phyloP scores from a whole-genome alignment of 2,329 filamentous ascomycete species.

The Aspergillus sojae region DNA sequence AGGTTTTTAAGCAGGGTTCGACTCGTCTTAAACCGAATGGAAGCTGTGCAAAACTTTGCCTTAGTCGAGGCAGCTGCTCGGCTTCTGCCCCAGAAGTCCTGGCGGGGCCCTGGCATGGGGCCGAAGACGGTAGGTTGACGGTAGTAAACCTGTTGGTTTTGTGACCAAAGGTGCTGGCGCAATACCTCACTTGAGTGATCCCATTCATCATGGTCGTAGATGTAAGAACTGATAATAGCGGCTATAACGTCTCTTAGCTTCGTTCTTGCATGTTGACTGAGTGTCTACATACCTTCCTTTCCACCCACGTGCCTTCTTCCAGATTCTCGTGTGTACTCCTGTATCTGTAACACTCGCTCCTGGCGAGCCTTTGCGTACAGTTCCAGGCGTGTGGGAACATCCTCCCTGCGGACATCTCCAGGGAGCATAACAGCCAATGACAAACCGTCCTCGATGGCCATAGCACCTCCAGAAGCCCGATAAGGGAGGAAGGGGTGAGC shows the following conservation, averaged over 20 bases:
- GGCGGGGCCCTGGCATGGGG: constrained; percentile 51
- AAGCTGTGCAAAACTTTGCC: constrained; percentile 49
- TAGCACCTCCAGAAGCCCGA: constrained; percentile 63
- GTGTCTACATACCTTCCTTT: constrained; percentile 17
- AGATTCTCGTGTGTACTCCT: constrained; percentile 57
- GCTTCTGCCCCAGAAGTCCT: constrained; percentile 30
- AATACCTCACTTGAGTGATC: constrained; percentile 56
- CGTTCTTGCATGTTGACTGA: too few relatives aligned
- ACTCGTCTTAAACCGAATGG: constrained; percentile 55
- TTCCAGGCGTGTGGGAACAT: constrained; percentile 58
- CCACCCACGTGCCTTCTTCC: constrained; percentile 18
- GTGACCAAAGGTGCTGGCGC: constrained; percentile 49
- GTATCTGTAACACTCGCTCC: constrained; percentile 60
- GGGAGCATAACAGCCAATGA: constrained; percentile 61
- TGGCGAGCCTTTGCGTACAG: constrained; percentile 63
- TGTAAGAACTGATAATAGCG: constrained; percentile 42
- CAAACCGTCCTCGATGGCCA: constrained; percentile 69
- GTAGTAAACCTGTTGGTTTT: constrained; percentile 46
- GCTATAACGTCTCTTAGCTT: neutral
- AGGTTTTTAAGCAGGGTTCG: constrained; percentile 54
- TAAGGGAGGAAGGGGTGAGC: constrained; percentile 70
- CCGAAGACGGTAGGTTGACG: constrained; percentile 52
- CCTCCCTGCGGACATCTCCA: constrained; percentile 43
- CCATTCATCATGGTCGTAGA: constrained; percentile 62
- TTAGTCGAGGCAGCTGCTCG: constrained; percentile 28